Conservation (phyloP, 2,329 filamentous ascomycete genomes). For the Ramularia collo-cygni region DNA sequence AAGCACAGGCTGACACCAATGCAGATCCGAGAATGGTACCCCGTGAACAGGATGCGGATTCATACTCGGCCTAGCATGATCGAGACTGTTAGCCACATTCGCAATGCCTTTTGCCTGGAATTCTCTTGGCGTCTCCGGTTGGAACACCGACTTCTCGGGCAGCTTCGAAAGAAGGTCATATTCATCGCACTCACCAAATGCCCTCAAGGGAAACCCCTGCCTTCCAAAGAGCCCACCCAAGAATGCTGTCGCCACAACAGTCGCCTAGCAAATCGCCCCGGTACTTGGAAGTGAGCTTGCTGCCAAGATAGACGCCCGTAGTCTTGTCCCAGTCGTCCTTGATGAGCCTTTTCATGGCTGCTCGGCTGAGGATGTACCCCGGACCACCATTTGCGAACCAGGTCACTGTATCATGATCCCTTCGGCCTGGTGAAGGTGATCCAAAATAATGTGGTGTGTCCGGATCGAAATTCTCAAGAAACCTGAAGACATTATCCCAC, state of each 20-base stretch:
- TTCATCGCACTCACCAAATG: constrained; percentile 46
- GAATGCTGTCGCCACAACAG: constrained; percentile 46
- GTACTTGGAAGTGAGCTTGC: constrained; percentile 27
- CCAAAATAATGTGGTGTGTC: constrained; percentile 14
- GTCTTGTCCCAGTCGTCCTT: constrained; percentile 17
- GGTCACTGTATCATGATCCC: constrained; percentile 16
- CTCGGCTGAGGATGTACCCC: constrained; percentile 42
- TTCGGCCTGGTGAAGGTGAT: constrained; percentile 26
- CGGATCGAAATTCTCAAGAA: constrained; percentile 10
- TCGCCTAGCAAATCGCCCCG: constrained; percentile 39
- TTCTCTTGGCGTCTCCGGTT: too few species aligned
- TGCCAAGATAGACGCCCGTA: constrained; percentile 36
- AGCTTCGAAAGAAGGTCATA: too few species aligned
- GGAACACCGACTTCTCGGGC: too few species aligned
- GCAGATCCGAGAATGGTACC: constrained; percentile 40
- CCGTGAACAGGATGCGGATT: constrained; percentile 44
- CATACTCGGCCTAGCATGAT: constrained; percentile 20
- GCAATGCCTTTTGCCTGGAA: too few species aligned
- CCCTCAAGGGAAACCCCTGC: constrained; percentile 39
- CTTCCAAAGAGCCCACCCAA: constrained; percentile 42
- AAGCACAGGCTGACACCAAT: constrained; percentile 48
- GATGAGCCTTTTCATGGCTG: constrained; percentile 39
- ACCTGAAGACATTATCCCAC: constrained; percentile 30
- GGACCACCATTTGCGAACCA: constrained; percentile 47
- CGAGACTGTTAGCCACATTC: too few species aligned